Evolutionary conservation across 352 stramenopile species (phyloP), one percentile per base, ranked within the genome.

Genomic region (Phytophthora citrophthora): DNA sequence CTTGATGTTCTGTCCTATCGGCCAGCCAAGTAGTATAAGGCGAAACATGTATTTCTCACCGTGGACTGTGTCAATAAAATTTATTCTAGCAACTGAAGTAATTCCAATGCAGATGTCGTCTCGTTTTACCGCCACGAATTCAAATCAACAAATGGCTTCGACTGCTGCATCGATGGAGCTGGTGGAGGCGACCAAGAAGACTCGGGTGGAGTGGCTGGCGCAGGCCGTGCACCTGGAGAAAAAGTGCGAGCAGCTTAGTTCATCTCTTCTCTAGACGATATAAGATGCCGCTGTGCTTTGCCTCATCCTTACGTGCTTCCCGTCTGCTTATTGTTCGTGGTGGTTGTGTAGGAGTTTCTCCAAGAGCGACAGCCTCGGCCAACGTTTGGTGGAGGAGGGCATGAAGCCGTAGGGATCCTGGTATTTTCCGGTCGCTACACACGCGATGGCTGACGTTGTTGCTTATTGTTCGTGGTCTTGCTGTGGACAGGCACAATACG

Each of bases 361-460:
- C 43, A 79, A 74, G 60, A 71, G 69, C 66, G 74, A 82, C 54
- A 77, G 67, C 47, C 64, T 76, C 18, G 74, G 54, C n/a, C 58
- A 76, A 27, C 56, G 46, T n/a, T 59, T 79, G 47, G 52, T 76
- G 34, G 36, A 70, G 36, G 73, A 81, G 38, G 61, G 62, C 39
- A 61, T 56, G 49, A 70, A 70, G 54, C 47, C 61, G 61, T 70
- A 51, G 18, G 54, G 54, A 12, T 32, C 27, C 27, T 32, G 27
- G 27, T 32, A 11, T 11, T 32, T 32, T 32, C 29, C 20, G 20
- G 29, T 32, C 8, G 29, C 13, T 9, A 16, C 6, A 2, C 24
- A 20, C 18, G 15, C 13, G 36, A n/a, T 16, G 36, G 44, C 31
- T 52, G n/a, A 51, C 13, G 26, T 3, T 57, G 34, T 54, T 56